Conservation (phyloP, 768 basidiomycete species). For the Atractiella rhizophila region DNA sequence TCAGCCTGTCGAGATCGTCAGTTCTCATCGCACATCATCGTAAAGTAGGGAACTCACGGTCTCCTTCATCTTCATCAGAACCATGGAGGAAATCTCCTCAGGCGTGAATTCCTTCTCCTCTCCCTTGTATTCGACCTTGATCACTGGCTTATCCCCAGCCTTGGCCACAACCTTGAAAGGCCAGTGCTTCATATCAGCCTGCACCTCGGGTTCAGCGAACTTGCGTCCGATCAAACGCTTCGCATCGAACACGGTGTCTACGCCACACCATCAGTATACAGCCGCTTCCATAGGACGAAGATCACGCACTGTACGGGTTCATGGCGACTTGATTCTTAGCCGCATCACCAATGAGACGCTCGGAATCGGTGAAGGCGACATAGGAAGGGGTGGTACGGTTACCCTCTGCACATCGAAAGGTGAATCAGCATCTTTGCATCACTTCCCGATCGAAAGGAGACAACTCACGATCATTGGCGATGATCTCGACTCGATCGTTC, state of each 20-base stretch:
- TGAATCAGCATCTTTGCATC: no score
- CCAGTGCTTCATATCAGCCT: constrained; percentile 29
- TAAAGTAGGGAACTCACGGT: no score
- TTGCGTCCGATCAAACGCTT: constrained; percentile 94
- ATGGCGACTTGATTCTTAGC: constrained; percentile 97
- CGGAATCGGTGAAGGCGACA: constrained; percentile 30
- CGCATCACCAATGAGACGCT: constrained; percentile 96
- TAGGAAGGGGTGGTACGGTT: constrained; percentile 29
- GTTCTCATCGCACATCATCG: no score
- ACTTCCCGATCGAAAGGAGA: no score
- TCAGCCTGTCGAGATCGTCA: no score
- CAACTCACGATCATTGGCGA: no score
- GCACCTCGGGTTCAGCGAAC: constrained; percentile 33
- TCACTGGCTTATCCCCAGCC: constrained; percentile 29
- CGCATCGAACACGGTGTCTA: constrained; percentile 67
- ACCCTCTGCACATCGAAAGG: no score
- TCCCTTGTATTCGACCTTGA: constrained; percentile 36
- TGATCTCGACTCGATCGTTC: constrained; percentile 98
- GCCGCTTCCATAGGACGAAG: constrained; percentile 45
- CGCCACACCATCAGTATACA: neutral
- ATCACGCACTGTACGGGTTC: constrained; percentile 99
- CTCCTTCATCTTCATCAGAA: constrained; percentile 97
- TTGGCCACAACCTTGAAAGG: constrained; percentile 22
- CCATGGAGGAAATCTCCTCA: constrained; percentile 70
- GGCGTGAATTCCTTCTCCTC: constrained; percentile 30